Conservation (phyloP, 2,329 filamentous ascomycete genomes). For the Fusarium bulbicola region DNA sequence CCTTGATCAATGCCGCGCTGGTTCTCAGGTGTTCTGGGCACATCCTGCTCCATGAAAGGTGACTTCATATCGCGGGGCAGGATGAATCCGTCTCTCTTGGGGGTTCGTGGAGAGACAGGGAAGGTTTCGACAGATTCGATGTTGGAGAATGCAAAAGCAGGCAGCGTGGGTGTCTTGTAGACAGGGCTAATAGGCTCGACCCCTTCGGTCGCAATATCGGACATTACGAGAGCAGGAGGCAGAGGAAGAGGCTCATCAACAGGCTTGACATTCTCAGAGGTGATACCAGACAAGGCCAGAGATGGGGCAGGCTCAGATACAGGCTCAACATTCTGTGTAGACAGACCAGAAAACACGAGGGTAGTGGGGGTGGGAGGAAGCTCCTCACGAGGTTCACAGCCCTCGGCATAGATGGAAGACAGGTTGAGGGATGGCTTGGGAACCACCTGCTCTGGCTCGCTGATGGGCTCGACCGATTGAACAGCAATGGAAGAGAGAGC, state of each 20-base stretch:
- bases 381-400: slow-evolving; percentile 49
- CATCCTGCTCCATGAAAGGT: slow-evolving; percentile 42
- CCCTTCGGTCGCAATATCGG: slow-evolving; percentile 48
- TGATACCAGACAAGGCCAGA: slow-evolving; percentile 28
- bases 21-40: slow-evolving; percentile 53
- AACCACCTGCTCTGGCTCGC: slow-evolving; percentile 45
- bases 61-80: slow-evolving; percentile 58
- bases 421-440: slow-evolving; percentile 42
- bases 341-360: slow-evolving; percentile 49
- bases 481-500: slow-evolving; percentile 44
- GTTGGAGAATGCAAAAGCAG: slow-evolving; percentile 54
- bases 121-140: slow-evolving; percentile 58
- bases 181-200: slow-evolving; percentile 52
- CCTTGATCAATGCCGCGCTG: slow-evolving; percentile 54
- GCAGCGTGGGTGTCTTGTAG: slow-evolving; percentile 32
- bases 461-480: slow-evolving; percentile 46
- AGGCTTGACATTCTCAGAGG: slow-evolving; percentile 50
- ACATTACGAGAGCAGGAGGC: slow-evolving; percentile 48
- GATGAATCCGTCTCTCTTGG: slow-evolving; percentile 65
- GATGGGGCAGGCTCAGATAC: slow-evolving; percentile 39
- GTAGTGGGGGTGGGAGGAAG: slow-evolving; percentile 33
- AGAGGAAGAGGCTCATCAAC: slow-evolving; percentile 36
- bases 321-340: slow-evolving; percentile 51
- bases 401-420: slow-evolving; percentile 44
- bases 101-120: slow-evolving; percentile 59